Evolutionary conservation across 208 protist genomes (phyloP).

Genomic region (Leishmania braziliensis): DNA sequence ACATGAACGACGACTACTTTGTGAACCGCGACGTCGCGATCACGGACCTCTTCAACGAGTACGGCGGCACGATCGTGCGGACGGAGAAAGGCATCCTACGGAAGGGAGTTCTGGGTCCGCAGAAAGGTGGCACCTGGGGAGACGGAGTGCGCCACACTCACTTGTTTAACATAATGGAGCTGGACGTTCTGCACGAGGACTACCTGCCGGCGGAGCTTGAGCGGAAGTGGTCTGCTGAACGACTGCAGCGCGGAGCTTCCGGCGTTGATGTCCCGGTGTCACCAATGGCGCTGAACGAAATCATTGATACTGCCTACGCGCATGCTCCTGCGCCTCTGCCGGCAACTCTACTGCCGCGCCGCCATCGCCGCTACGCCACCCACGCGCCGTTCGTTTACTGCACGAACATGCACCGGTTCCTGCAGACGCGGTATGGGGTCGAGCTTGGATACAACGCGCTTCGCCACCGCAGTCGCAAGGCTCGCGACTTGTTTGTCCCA

Average conservation of each 20-base stretch:
- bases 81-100: constrained; percentile 23
- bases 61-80: constrained; percentile 65
- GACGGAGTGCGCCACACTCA: constrained; percentile 32
- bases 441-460: too few species aligned
- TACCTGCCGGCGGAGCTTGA: background rate
- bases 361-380: constrained; percentile 33
- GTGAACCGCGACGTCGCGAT: constrained; percentile 60
- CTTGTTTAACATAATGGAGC: constrained; percentile 42
- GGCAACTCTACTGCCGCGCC: too few species aligned
- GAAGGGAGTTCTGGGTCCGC: constrained; percentile 90
- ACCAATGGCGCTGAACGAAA: background rate
- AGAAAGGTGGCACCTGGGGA: constrained; percentile 42
- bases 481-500: constrained; percentile 45
- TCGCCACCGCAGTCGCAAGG: constrained; percentile 30
- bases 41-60: constrained; percentile 61
- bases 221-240: constrained; percentile 54
- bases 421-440: too few species aligned
- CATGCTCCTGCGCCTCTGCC: too few species aligned
- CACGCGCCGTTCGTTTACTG: constrained; percentile 78
- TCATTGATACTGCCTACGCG: background rate
- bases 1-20: constrained; percentile 83
- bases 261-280: constrained; percentile 20
- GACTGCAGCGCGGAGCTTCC: constrained; percentile 49
- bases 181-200: constrained; percentile 42
- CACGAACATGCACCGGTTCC: too few species aligned